Conservation (phyloP, 108 stramenopile species). For the Heterococcus sp. region DNA sequence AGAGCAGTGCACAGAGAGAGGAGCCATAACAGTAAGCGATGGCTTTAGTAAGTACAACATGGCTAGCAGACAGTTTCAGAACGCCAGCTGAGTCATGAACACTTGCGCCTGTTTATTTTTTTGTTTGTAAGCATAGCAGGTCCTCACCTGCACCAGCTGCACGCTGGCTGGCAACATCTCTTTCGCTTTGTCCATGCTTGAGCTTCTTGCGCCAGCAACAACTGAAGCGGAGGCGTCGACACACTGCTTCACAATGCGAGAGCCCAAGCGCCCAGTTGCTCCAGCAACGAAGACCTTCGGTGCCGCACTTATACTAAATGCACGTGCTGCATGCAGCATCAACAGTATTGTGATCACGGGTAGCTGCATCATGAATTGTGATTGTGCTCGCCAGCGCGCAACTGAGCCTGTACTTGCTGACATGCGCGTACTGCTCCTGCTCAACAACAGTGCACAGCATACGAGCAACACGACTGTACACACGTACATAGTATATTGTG, state of each 20-base stretch:
- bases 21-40: background rate
- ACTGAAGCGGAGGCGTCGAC: constrained; percentile 4
- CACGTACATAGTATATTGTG: too few species aligned
- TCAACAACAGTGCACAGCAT: too few species aligned
- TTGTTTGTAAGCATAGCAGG: background rate
- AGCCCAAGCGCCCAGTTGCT: constrained; percentile 21
- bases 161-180: constrained; percentile 5
- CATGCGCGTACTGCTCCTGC: too few species aligned
- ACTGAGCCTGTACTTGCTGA: too few species aligned
- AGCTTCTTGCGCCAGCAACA: constrained; percentile 7
- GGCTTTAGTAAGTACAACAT: background rate
- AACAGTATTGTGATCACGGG: too few species aligned
- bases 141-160: constrained; percentile 9
- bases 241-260: constrained; percentile 32
- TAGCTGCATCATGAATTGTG: too few species aligned
- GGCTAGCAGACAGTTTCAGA: background rate
- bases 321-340: too few species aligned
- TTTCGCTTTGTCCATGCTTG: constrained; percentile 18
- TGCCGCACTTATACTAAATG: too few species aligned
- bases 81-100: background rate
- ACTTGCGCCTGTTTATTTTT: background rate
- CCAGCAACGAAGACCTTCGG: constrained; percentile 26
- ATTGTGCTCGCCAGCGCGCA: too few species aligned
- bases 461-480: too few species aligned
- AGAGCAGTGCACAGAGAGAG: background rate